phyloP scores from a whole-genome alignment of 179 eudicot species.

The Sideroxylon spinosum region DNA sequence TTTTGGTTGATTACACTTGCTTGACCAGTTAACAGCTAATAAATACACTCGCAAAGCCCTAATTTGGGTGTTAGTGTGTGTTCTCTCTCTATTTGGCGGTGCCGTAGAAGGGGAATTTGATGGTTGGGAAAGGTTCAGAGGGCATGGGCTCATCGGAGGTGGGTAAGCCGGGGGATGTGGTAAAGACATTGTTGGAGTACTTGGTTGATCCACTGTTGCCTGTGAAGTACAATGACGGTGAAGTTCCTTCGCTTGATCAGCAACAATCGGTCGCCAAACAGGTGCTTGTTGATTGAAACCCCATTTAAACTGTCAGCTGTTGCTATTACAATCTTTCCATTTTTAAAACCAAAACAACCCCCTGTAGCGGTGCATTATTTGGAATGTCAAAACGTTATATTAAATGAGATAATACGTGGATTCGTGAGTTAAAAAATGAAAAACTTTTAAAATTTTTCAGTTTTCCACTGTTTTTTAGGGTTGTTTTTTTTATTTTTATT shows the following conservation, averaged over 20 bases:
- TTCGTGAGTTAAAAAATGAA: too few relatives aligned
- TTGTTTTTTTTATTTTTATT: too few relatives aligned
- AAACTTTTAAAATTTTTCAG: too few relatives aligned
- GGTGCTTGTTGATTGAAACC: conserved; percentile 28
- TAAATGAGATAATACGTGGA: too few relatives aligned
- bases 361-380: too few relatives aligned
- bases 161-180: conserved; percentile 42
- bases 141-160: conserved; percentile 15
- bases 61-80: background rate
- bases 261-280: conserved; percentile 71
- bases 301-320: background rate
- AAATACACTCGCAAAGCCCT: conserved; percentile 1
- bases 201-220: conserved; percentile 79
- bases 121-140: background rate
- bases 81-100: background rate
- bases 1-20: background rate
- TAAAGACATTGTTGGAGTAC: conserved; percentile 61
- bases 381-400: too few relatives aligned
- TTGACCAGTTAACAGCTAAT: background rate
- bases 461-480: too few relatives aligned
- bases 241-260: conserved; percentile 34
- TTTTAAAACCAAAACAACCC: too few relatives aligned
- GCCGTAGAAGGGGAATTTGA: background rate
- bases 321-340: too few relatives aligned
- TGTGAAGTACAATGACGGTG: conserved; percentile 22